These are phyloP conservation scores for Fusarium sp. DNA, from an alignment of 2,329 filamentous ascomycete genomes.

Conservation along the genomic window DNA sequence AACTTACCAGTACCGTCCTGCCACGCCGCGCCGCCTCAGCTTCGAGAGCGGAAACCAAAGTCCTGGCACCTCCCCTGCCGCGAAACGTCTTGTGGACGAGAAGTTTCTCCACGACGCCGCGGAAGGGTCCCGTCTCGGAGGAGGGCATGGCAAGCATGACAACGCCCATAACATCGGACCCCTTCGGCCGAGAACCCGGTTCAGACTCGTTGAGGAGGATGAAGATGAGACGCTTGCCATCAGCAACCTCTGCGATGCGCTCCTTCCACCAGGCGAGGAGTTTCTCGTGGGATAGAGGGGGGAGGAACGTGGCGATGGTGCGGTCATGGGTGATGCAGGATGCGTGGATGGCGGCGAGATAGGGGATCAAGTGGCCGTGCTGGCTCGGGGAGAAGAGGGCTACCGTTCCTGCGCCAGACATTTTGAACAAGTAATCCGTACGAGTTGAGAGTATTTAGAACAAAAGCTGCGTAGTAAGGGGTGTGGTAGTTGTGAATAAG, in stretches of 20 bases:
- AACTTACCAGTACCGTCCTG: conserved; percentile 65
- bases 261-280: conserved; percentile 69
- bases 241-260: conserved; percentile 59
- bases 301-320: conserved; percentile 68
- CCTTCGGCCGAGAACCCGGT: conserved; percentile 51
- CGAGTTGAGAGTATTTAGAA: neutral
- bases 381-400: conserved; percentile 57
- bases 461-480: neutral
- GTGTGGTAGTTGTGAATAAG: conserved; percentile 3
- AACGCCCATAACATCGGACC: conserved; percentile 64
- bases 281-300: conserved; percentile 68
- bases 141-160: conserved; percentile 65
- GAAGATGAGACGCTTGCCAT: conserved; percentile 63
- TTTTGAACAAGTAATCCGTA: conserved; percentile 19
- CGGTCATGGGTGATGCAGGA: conserved; percentile 69
- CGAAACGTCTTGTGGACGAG: conserved; percentile 66
- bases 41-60: conserved; percentile 67
- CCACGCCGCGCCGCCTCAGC: conserved; percentile 61
- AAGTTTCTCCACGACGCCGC: conserved; percentile 68
- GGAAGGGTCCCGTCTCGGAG: conserved; percentile 67
- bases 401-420: conserved; percentile 51
- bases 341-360: conserved; percentile 69
- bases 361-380: conserved; percentile 65
- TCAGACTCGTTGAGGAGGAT: conserved; percentile 59
- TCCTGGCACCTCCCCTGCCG: conserved; percentile 62